These are phyloP conservation scores for Camellia oleifera DNA, from an alignment of 179 eudicot species.

Conservation along the genomic window DNA sequence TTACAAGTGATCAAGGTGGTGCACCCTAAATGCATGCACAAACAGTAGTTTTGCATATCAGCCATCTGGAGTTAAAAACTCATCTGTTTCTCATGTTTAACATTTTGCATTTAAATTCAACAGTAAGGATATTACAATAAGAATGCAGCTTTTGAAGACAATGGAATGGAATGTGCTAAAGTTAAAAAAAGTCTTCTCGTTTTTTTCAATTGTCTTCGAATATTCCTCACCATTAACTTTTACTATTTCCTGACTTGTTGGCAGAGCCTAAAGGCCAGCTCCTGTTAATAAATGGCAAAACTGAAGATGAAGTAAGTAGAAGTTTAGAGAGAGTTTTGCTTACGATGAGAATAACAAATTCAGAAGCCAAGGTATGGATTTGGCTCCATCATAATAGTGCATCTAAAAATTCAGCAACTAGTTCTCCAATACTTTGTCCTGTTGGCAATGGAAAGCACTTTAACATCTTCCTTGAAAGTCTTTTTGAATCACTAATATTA, in stretches of 20 bases:
- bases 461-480: background rate
- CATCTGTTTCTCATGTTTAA: background rate
- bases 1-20: background rate
- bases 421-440: background rate
- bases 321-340: constrained; percentile 92
- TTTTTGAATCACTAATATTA: constrained; percentile 7
- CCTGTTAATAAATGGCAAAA: constrained; percentile 85
- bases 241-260: constrained; percentile 21
- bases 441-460: background rate
- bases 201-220: background rate
- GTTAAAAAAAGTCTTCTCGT: background rate
- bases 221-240: background rate
- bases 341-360: constrained; percentile 84
- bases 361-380: constrained; percentile 88
- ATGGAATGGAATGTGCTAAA: constrained; percentile 1
- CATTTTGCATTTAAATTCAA: background rate
- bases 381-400: background rate
- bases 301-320: constrained; percentile 83
- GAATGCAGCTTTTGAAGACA: background rate
- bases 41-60: background rate
- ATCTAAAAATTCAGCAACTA: background rate
- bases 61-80: background rate
- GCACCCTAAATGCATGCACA: background rate
- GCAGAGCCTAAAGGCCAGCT: constrained; percentile 99
- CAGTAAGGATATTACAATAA: background rate